These are phyloP conservation scores for Bimuria novae-zelandiae DNA, from an alignment of 2,329 filamentous ascomycete genomes.

Conservation along the genomic window DNA sequence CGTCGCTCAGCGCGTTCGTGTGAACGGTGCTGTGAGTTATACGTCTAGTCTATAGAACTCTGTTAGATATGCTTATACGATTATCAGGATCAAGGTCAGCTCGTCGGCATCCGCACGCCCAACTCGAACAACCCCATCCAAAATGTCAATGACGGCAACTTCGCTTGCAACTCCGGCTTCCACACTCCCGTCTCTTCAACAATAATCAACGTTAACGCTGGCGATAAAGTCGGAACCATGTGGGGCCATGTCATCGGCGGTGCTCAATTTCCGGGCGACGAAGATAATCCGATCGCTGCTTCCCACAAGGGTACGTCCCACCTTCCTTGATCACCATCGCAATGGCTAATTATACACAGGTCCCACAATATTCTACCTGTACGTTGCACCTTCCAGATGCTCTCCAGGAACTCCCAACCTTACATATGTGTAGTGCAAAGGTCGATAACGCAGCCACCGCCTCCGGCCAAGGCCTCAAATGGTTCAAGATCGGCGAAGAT, in stretches of 20 bases:
- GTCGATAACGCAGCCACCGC: slow-evolving; percentile 48
- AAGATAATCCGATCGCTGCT: slow-evolving; percentile 14
- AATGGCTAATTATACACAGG: slow-evolving; percentile 56
- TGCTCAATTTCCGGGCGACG: slow-evolving; percentile 51
- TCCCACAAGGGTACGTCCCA: slow-evolving; percentile 12
- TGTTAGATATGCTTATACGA: not conserved
- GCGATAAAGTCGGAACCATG: slow-evolving; percentile 58
- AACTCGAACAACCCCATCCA: slow-evolving; percentile 57
- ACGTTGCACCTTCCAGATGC: too few relatives aligned
- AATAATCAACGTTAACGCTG: slow-evolving; percentile 56
- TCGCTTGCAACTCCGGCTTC: slow-evolving; percentile 54
- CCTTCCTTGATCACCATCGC: not conserved
- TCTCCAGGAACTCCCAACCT: too few relatives aligned
- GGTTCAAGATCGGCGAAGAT: slow-evolving; percentile 51
- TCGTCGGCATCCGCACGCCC: slow-evolving; percentile 56
- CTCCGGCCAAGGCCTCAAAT: slow-evolving; percentile 45
- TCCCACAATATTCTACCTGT: slow-evolving; percentile 46
- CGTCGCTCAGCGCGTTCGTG: slow-evolving; percentile 54
- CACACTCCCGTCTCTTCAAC: slow-evolving; percentile 40
- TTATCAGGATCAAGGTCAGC: slow-evolving; percentile 53
- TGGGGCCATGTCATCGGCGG: slow-evolving; percentile 62
- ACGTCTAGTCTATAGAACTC: not conserved
- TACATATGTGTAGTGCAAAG: slow-evolving; percentile 45
- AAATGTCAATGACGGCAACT: slow-evolving; percentile 52
- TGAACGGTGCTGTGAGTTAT: slow-evolving; percentile 47